Evolutionary conservation across 1,284 basidiomycete genomes (phyloP).

Genomic region (Ceratobasidium sp.): DNA sequence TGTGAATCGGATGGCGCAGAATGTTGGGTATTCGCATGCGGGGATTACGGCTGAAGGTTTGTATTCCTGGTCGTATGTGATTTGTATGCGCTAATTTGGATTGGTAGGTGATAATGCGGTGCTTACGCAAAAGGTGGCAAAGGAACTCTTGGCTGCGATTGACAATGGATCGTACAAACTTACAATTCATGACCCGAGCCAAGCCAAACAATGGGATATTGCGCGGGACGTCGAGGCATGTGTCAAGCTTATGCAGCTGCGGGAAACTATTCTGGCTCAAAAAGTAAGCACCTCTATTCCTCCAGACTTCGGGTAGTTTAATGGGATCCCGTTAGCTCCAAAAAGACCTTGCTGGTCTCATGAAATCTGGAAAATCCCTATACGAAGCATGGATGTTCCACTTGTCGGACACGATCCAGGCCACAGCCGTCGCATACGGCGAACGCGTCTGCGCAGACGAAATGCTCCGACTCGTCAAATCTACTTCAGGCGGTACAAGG

Average conservation of each 20-base stretch:
- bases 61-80: not conserved
- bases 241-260: slow-evolving; percentile 45
- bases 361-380: slow-evolving; percentile 43
- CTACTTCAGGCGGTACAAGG: slow-evolving; percentile 40
- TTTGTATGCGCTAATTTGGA: not conserved
- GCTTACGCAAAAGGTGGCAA: slow-evolving; percentile 46
- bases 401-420: slow-evolving; percentile 43
- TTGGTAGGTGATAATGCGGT: slow-evolving; percentile 45
- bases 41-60: slow-evolving; percentile 46
- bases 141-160: slow-evolving; percentile 45
- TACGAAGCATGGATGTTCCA: slow-evolving; percentile 48
- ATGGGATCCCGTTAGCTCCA: slow-evolving; percentile 12
- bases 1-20: slow-evolving; percentile 44
- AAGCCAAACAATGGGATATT: slow-evolving; percentile 38
- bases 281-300: not conserved
- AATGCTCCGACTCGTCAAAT: slow-evolving; percentile 28
- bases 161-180: slow-evolving; percentile 44
- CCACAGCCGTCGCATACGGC: slow-evolving; percentile 44
- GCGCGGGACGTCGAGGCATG: slow-evolving; percentile 33
- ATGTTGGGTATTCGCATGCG: slow-evolving; percentile 45
- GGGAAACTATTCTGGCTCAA: slow-evolving; percentile 40
- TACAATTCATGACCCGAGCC: slow-evolving; percentile 28
- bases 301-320: not conserved
- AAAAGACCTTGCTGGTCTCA: slow-evolving; percentile 34
- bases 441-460: slow-evolving; percentile 45